These are phyloP conservation scores for Cryptococcus sp. DNA, from an alignment of 1,284 basidiomycete genomes.

Conservation along the genomic window DNA sequence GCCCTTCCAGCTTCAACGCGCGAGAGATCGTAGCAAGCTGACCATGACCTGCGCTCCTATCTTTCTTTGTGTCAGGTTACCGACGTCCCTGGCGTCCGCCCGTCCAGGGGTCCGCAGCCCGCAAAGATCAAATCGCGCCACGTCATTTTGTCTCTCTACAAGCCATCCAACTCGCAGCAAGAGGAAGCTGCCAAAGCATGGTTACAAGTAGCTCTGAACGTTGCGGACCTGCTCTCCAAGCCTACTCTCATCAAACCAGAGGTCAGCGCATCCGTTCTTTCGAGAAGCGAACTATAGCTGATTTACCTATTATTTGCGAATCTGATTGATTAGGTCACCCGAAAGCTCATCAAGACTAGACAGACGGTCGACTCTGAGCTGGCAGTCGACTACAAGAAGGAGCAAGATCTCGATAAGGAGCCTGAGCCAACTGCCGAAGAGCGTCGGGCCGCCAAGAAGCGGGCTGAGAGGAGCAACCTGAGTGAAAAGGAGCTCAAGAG, in stretches of 20 bases:
- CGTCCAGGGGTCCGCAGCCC: slow-evolving; percentile 57
- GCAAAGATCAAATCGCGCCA: slow-evolving; percentile 64
- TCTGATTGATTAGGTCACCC: slow-evolving; percentile 57
- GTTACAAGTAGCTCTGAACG: slow-evolving; percentile 67
- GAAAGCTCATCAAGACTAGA: slow-evolving; percentile 70
- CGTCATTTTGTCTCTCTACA: slow-evolving; percentile 66
- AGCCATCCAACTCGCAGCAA: slow-evolving; percentile 59
- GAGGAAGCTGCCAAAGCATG: slow-evolving; percentile 62
- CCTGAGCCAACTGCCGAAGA: slow-evolving; percentile 60
- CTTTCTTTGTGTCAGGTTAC: slow-evolving; percentile 62
- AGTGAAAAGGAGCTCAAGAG: slow-evolving; percentile 81
- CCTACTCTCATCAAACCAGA: slow-evolving; percentile 67
- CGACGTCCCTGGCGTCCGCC: slow-evolving; percentile 75
- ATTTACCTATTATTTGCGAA: not conserved
- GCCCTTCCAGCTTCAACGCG: slow-evolving; percentile 53
- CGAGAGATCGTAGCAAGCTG: slow-evolving; percentile 4
- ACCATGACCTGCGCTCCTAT: not conserved
- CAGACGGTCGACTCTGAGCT: slow-evolving; percentile 64
- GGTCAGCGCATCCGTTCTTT: slow-evolving; percentile 23
- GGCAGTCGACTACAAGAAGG: slow-evolving; percentile 48
- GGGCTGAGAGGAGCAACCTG: slow-evolving; percentile 70
- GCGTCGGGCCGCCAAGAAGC: slow-evolving; percentile 70
- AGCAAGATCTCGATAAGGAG: slow-evolving; percentile 63
- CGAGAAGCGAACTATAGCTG: slow-evolving; percentile 4
- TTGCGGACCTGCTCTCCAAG: slow-evolving; percentile 68